Percentiles rank a stretch among this genome's conserved stretches.
Evolutionary conservation across 2,329 filamentous ascomycete genomes (phyloP).

Genomic region (Fonsecaea pugnacius): DNA sequence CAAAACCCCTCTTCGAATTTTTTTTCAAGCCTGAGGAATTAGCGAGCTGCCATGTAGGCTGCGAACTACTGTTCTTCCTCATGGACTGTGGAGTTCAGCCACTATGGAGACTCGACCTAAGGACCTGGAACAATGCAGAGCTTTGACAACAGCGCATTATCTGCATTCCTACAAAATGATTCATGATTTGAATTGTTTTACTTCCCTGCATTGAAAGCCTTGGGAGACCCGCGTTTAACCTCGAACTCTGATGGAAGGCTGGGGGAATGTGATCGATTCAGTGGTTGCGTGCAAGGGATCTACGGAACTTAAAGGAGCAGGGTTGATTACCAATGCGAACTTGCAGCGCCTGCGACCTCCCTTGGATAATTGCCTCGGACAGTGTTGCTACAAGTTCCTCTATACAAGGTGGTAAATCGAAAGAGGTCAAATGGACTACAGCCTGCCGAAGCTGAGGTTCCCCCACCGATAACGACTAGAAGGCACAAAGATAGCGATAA

Average conservation of each 20-base stretch:
- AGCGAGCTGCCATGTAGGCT: background rate
- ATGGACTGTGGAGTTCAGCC: conserved; percentile 2
- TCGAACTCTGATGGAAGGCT: background rate
- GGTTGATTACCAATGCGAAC: background rate
- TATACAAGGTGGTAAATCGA: background rate
- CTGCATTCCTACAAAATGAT: background rate
- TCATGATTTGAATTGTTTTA: background rate
- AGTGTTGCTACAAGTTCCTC: no score
- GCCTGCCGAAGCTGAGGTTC: background rate
- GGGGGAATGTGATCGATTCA: background rate
- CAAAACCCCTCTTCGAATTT: background rate
- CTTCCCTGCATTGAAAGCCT: background rate
- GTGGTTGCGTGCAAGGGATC: background rate
- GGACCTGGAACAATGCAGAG: background rate
- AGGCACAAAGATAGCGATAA: background rate
- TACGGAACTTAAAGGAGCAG: background rate
- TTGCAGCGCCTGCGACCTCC: background rate
- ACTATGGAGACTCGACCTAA: conserved; percentile 8
- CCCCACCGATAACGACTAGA: background rate
- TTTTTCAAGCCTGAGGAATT: background rate
- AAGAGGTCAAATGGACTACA: background rate
- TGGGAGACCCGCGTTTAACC: background rate
- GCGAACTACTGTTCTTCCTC: background rate
- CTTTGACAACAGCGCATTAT: background rate
- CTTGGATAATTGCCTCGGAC: background rate